These are phyloP conservation scores for Scenedesmus sp. DNA, from an alignment of 163 green algal genomes.

Conservation along the genomic window DNA sequence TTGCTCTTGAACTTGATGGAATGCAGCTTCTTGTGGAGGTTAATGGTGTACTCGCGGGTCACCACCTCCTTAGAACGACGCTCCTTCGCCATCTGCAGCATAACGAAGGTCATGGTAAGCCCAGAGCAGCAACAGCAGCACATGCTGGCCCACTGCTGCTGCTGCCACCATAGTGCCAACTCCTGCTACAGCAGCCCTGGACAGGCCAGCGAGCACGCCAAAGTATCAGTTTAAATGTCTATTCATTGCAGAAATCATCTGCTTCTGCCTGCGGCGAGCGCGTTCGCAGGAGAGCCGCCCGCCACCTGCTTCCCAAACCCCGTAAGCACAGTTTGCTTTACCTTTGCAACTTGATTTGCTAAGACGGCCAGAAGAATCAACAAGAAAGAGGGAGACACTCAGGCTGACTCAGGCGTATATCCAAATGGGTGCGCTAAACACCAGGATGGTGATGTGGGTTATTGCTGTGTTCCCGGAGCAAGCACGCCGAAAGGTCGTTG, in stretches of 20 bases:
- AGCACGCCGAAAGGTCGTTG: too few species aligned
- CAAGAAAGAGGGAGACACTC: constrained; percentile 5
- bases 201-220: neutral
- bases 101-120: neutral
- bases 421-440: constrained; percentile 14
- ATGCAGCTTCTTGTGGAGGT: constrained; percentile 97
- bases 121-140: neutral
- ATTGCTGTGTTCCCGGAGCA: neutral
- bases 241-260: neutral
- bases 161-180: constrained; percentile 3
- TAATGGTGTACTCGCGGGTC: constrained; percentile 99
- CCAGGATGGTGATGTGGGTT: neutral
- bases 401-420: constrained; percentile 5
- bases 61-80: constrained; percentile 74
- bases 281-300: neutral
- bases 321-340: neutral
- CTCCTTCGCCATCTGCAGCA: constrained; percentile 86
- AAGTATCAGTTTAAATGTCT: neutral
- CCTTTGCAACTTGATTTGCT: neutral
- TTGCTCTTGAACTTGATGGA: constrained; percentile 98
- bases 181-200: constrained; percentile 12
- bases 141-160: neutral
- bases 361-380: constrained; percentile 11
- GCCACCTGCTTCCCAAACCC: neutral
- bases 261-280: neutral